A percentile compares a stretch with the other conserved stretches of the same genome.
Conservation (phyloP, 2,329 filamentous ascomycete species). For the Arachnopeziza araneosa region DNA sequence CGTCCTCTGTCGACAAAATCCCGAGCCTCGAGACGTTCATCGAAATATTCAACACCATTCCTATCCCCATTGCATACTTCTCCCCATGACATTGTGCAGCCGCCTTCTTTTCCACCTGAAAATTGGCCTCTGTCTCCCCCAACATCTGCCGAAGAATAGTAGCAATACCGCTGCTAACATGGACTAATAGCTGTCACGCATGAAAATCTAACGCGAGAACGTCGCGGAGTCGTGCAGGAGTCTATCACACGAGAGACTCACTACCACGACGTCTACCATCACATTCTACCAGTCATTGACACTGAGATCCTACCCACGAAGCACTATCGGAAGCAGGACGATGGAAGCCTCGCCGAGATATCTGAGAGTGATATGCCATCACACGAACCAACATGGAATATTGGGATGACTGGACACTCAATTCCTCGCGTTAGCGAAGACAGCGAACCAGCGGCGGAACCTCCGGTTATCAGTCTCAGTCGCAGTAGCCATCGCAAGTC, state of each 20-base stretch:
- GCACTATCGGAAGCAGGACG: conserved; percentile 35
- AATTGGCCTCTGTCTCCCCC: conserved; percentile 13
- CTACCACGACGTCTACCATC: conserved; percentile 46
- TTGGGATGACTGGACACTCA: conserved; percentile 34
- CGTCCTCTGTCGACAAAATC: conserved; percentile 5
- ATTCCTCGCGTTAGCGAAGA: conserved; percentile 8
- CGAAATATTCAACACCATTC: conserved; percentile 2
- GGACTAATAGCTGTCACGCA: conserved; percentile 41
- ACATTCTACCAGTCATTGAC: conserved; percentile 47
- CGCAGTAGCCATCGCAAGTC: neutral
- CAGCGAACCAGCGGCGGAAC: conserved; percentile 13
- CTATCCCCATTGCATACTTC: conserved; percentile 10
- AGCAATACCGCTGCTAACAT: conserved; percentile 17
- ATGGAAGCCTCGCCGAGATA: conserved; percentile 41
- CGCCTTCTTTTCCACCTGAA: conserved; percentile 13
- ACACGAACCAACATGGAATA: neutral
- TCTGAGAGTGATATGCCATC: conserved; percentile 12
- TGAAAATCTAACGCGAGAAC: conserved; percentile 39
- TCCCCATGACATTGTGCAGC: conserved; percentile 7
- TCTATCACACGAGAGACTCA: conserved; percentile 48
- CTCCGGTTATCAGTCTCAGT: conserved; percentile 1
- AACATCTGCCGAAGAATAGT: neutral
- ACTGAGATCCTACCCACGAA: conserved; percentile 46
- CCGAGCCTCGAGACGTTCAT: conserved; percentile 1
- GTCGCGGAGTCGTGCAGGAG: conserved; percentile 42